Evolutionary conservation across 1,284 basidiomycete species (phyloP).

Genomic region (Trametes hirsuta): DNA sequence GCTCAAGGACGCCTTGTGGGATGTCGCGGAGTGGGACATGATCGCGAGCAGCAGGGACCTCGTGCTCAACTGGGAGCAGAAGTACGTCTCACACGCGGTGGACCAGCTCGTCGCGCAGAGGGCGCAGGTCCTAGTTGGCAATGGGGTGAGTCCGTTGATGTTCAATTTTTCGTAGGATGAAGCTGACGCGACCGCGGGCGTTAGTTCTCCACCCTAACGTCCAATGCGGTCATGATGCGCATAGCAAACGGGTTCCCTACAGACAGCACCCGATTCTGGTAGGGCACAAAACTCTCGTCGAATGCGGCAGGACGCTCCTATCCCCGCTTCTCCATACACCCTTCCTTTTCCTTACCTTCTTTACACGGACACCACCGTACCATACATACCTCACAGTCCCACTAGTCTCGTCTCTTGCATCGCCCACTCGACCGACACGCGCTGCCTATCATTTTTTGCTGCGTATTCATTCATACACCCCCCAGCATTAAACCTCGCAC

Average conservation of each 20-base stretch:
- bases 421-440: no score
- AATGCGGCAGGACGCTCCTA: background rate
- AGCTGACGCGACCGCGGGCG: background rate
- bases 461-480: no score
- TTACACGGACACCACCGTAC: no score
- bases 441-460: no score
- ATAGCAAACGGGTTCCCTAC: slow-evolving; percentile 40
- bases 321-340: no score
- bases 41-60: slow-evolving; percentile 41
- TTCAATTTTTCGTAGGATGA: background rate
- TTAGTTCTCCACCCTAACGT: slow-evolving; percentile 62
- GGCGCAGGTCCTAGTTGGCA: slow-evolving; percentile 48
- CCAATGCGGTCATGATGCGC: slow-evolving; percentile 59
- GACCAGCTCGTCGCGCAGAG: slow-evolving; percentile 49
- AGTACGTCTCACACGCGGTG: slow-evolving; percentile 40
- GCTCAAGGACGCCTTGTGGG: slow-evolving; percentile 43
- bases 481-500: no score
- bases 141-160: slow-evolving; percentile 40
- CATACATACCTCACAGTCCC: no score
- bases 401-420: no score
- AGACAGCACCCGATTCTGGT: slow-evolving; percentile 30
- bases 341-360: no score
- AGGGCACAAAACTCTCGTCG: background rate
- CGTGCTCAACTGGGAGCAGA: slow-evolving; percentile 40
- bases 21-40: slow-evolving; percentile 26